phyloP scores from a whole-genome alignment of 345 rosid genomes.

The Jatropha curcas region DNA sequence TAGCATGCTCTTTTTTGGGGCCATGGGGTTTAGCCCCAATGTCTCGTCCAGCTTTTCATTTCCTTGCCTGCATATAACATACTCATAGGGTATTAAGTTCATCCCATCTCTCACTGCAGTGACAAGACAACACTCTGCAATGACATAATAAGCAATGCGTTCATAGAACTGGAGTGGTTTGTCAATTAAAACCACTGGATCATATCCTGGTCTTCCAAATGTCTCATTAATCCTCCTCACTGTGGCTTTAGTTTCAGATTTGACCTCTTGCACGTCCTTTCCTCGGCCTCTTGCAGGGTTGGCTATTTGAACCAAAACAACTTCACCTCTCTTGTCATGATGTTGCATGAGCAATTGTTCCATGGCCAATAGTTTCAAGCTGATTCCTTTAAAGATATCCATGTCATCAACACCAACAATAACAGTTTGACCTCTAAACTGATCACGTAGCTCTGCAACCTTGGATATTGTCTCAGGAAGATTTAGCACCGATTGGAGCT shows the following conservation, averaged over 20 bases:
- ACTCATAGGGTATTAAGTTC: constrained; percentile 95
- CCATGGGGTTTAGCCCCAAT: constrained; percentile 46
- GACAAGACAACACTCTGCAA: constrained; percentile 92
- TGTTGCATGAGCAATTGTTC: constrained; percentile 83
- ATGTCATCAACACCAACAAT: constrained; percentile 93
- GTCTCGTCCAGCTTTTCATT: constrained; percentile 61
- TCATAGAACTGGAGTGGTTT: constrained; percentile 77
- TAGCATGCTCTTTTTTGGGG: constrained; percentile 78
- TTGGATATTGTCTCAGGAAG: constrained; percentile 71
- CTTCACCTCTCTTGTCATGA: constrained; percentile 61
- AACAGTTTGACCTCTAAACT: constrained; percentile 59
- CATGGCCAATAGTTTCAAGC: constrained; percentile 92
- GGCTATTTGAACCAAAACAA: constrained; percentile 91
- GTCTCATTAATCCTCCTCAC: constrained; percentile 69
- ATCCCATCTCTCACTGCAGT: constrained; percentile 97
- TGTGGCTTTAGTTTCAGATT: constrained; percentile 65
- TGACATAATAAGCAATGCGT: constrained; percentile 84
- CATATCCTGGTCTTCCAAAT: constrained; percentile 79
- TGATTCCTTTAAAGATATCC: constrained; percentile 95
- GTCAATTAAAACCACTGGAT: constrained; percentile 73
- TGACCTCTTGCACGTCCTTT: constrained; percentile 79
- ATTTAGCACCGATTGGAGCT: constrained; percentile 72
- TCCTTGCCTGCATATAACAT: constrained; percentile 80
- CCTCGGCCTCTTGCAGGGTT: constrained; percentile 97
- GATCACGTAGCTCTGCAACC: constrained; percentile 62